phyloP scores from a whole-genome alignment of 2,329 filamentous ascomycete genomes.

The Drechmeria coniospora region DNA sequence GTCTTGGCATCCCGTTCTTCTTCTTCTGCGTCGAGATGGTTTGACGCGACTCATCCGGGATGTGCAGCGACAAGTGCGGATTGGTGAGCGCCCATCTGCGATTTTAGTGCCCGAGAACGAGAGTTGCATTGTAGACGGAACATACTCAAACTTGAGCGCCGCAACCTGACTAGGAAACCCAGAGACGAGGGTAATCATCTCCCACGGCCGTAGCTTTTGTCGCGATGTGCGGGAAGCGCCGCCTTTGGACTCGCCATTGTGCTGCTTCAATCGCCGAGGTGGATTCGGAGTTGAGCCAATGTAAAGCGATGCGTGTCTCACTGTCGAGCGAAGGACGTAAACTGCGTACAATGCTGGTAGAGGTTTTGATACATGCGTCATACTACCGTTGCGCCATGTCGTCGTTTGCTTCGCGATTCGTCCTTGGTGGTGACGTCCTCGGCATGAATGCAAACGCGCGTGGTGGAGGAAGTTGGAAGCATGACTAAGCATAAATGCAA shows the following conservation, averaged over 20 bases:
- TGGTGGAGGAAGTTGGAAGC: no score
- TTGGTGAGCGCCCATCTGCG: slow-evolving; percentile 83
- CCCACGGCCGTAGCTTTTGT: slow-evolving; percentile 63
- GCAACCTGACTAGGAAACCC: slow-evolving; percentile 80
- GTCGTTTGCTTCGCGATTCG: no score
- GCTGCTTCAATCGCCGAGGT: slow-evolving; percentile 68
- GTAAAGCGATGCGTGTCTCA: slow-evolving; percentile 59
- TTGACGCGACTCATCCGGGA: slow-evolving; percentile 48
- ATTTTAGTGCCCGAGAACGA: not conserved
- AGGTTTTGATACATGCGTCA: slow-evolving; percentile 30
- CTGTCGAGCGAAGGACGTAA: slow-evolving; percentile 76
- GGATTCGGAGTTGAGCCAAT: slow-evolving; percentile 89
- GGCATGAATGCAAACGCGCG: no score
- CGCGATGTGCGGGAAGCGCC: slow-evolving; percentile 66
- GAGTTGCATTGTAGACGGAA: no score
- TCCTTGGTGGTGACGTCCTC: no score
- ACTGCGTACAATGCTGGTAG: slow-evolving; percentile 88
- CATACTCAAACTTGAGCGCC: slow-evolving; percentile 90
- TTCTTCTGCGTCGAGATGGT: slow-evolving; percentile 34
- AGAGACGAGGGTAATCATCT: slow-evolving; percentile 73
- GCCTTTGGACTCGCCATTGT: slow-evolving; percentile 73
- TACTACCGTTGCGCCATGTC: no score
- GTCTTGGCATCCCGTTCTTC: slow-evolving; percentile 36
- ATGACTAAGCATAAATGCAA: no score
- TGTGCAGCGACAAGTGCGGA: slow-evolving; percentile 65